These are phyloP conservation scores for Hemileccinum rubropunctum DNA, from an alignment of 768 basidiomycete genomes.

Conservation along the genomic window DNA sequence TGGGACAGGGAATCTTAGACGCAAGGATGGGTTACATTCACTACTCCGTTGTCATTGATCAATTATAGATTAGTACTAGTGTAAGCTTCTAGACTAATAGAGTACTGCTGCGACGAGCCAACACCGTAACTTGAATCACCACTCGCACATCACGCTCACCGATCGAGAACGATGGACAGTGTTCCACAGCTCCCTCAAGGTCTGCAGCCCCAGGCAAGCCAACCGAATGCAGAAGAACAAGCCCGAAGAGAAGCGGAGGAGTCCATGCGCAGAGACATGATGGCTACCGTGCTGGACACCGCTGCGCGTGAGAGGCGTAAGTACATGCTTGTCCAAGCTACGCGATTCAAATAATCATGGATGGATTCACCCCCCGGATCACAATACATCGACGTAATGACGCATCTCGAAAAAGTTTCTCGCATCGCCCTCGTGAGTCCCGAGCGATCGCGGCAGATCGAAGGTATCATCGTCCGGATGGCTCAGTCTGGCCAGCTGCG, in stretches of 20 bases:
- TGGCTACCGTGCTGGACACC: conserved; percentile 73
- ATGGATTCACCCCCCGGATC: too few relatives aligned
- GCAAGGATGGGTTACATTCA: neutral
- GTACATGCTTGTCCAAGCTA: conserved; percentile 10
- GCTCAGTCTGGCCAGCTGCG: conserved; percentile 80
- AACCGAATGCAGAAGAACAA: conserved; percentile 51
- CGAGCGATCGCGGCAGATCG: conserved; percentile 76
- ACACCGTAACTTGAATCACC: conserved; percentile 1
- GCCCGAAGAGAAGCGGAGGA: conserved; percentile 65
- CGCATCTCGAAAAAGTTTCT: conserved; percentile 65
- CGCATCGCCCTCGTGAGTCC: conserved; percentile 87
- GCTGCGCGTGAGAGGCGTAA: conserved; percentile 80
- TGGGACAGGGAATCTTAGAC: conserved; percentile 3
- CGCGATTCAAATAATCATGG: too few relatives aligned
- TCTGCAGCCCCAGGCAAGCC: conserved; percentile 35
- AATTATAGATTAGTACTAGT: neutral
- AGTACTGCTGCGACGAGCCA: neutral
- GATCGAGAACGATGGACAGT: conserved; percentile 21
- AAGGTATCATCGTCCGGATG: conserved; percentile 75
- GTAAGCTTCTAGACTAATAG: neutral
- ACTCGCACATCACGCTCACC: neutral
- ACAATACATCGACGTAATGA: too few relatives aligned
- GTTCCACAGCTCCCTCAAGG: conserved; percentile 26
- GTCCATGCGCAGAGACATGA: conserved; percentile 70
- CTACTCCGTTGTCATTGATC: conserved; percentile 1